Conservation (phyloP, 495 filamentous ascomycete species). For the Daldinia decipiens region DNA sequence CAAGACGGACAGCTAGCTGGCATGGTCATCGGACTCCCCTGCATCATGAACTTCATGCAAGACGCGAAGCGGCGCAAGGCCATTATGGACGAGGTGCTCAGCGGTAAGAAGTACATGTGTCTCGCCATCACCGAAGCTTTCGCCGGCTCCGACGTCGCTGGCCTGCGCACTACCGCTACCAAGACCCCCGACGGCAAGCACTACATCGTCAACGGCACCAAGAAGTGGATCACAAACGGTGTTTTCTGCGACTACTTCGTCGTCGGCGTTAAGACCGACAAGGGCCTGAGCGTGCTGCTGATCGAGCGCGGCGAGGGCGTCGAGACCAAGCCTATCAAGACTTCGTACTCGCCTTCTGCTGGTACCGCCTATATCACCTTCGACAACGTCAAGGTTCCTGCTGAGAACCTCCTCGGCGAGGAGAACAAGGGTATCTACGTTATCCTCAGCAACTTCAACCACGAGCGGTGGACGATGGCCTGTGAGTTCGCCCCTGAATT, state of each 20-base stretch:
- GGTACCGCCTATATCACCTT: constrained; percentile 85
- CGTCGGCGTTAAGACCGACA: constrained; percentile 80
- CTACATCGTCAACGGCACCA: constrained; percentile 89
- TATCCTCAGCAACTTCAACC: constrained; percentile 90
- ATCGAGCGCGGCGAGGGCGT: constrained; percentile 75
- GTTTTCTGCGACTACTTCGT: constrained; percentile 87
- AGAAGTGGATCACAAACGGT: constrained; percentile 96
- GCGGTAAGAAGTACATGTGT: constrained; percentile 86
- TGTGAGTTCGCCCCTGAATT: constrained; percentile 41
- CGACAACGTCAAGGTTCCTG: constrained; percentile 87
- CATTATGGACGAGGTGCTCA: constrained; percentile 76
- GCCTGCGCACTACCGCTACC: constrained; percentile 80
- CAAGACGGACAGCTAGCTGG: constrained; percentile 73
- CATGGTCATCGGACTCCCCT: constrained; percentile 85
- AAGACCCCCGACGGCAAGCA: constrained; percentile 85
- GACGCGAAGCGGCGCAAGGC: constrained; percentile 72
- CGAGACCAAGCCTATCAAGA: constrained; percentile 86
- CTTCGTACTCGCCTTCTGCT: constrained; percentile 81
- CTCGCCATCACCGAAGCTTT: constrained; percentile 91
- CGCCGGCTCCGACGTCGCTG: constrained; percentile 86
- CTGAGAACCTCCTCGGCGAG: constrained; percentile 79
- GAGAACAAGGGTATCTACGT: constrained; percentile 90
- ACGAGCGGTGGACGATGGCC: constrained; percentile 78
- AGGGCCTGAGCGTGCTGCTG: constrained; percentile 82
- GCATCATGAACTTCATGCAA: constrained; percentile 80